Evolutionary conservation across 2,329 filamentous ascomycete species (phyloP).

Genomic region (Fusarium coicis): DNA sequence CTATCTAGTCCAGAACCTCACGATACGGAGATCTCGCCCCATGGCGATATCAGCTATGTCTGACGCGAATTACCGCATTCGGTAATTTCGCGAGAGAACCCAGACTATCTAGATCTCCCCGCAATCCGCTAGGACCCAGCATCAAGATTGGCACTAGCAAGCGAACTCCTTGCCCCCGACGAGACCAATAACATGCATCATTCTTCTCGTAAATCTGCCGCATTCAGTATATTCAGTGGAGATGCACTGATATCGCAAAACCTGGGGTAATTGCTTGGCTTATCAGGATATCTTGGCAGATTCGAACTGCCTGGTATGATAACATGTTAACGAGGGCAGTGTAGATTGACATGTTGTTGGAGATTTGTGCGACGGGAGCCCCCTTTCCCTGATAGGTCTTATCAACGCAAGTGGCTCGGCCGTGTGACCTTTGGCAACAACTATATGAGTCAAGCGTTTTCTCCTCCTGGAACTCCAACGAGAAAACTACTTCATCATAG

Average conservation of each 20-base stretch:
- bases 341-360: neutral
- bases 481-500: neutral
- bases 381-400: neutral
- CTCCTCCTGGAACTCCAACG: neutral
- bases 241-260: neutral
- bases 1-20: neutral
- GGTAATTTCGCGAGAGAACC: constrained; percentile 9
- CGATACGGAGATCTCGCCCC: neutral
- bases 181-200: neutral
- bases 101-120: neutral
- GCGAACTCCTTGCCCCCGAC: neutral
- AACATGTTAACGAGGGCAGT: neutral
- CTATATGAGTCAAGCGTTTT: constrained; percentile 11
- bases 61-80: neutral
- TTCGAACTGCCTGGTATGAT: neutral
- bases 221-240: neutral
- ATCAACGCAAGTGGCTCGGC: neutral
- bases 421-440: neutral
- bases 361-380: neutral
- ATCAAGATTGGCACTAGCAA: neutral
- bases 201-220: neutral
- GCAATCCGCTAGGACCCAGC: constrained; percentile 2
- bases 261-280: constrained; percentile 5
- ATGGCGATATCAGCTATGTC: neutral
- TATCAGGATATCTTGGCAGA: constrained; percentile 19